Evolutionary conservation across 2,329 filamentous ascomycete genomes (phyloP).

Genomic region (Aspergillus aculeatus): DNA sequence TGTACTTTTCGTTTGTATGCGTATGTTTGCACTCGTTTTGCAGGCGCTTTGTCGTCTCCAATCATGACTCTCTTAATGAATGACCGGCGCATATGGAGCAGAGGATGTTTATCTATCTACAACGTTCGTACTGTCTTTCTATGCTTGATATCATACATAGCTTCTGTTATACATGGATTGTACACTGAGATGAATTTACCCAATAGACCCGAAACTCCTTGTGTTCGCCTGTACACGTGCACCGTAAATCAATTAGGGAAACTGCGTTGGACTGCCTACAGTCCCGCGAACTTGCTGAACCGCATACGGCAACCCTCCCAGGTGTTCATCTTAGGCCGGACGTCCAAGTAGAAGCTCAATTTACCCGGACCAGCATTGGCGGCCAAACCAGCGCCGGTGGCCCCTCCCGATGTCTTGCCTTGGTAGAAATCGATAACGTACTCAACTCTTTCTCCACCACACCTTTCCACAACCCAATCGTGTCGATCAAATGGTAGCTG

Average conservation of each 20-base stretch:
- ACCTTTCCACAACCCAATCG: constrained; percentile 95
- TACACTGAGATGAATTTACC: constrained; percentile 26
- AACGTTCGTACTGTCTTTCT: constrained; percentile 18
- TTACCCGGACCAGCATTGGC: constrained; percentile 39
- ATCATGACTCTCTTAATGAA: constrained; percentile 13
- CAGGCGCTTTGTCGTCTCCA: constrained; percentile 9
- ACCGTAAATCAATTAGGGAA: constrained; percentile 1
- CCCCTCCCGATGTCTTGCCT: constrained; percentile 54
- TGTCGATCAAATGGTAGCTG: constrained; percentile 90
- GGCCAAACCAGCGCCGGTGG: constrained; percentile 27
- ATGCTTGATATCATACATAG: constrained; percentile 36
- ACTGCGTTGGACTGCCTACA: constrained; percentile 29
- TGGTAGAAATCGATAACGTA: constrained; percentile 99
- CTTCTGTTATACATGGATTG: constrained; percentile 35
- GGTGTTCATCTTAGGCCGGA: constrained; percentile 64
- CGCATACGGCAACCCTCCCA: constrained; percentile 62
- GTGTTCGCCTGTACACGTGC: constrained; percentile 27
- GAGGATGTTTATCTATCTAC: constrained; percentile 25
- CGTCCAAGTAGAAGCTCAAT: constrained; percentile 64
- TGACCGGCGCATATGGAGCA: constrained; percentile 23
- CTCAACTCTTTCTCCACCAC: constrained; percentile 71
- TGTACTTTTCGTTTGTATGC: constrained; percentile 28
- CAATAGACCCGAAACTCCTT: constrained; percentile 26
- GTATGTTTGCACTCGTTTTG: constrained; percentile 14
- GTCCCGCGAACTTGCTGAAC: constrained; percentile 47